These are phyloP conservation scores for Penicillium freii DNA, from an alignment of 2,329 filamentous ascomycete species.

Conservation along the genomic window DNA sequence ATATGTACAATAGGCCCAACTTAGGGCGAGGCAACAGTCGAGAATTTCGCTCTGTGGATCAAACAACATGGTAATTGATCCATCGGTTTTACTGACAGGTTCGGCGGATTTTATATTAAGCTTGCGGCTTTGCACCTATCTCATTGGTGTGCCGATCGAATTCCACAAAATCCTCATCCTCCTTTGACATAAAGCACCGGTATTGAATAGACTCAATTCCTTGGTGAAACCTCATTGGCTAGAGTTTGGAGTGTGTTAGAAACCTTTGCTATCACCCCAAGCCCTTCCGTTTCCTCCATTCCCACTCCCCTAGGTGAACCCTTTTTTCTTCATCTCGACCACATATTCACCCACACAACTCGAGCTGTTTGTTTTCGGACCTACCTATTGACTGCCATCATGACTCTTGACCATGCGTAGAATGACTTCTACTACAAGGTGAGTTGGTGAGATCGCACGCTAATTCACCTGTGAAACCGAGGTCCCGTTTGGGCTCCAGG, in stretches of 20 bases:
- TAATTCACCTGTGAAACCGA: background rate
- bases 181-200: background rate
- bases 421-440: background rate
- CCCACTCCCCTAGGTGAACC: background rate
- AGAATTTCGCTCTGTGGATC: background rate
- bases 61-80: background rate
- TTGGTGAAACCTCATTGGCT: background rate
- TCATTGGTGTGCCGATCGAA: background rate
- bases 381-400: background rate
- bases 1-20: background rate
- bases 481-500: too few relatives aligned
- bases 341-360: background rate
- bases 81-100: background rate
- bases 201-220: background rate
- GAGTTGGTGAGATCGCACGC: background rate
- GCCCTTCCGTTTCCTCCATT: too few relatives aligned
- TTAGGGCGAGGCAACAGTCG: background rate
- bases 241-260: too few relatives aligned
- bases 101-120: background rate
- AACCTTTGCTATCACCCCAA: background rate
- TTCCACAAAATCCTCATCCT: background rate
- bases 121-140: background rate
- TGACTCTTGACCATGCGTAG: background rate
- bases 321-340: background rate
- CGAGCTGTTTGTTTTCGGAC: background rate